Percentiles rank a stretch among this genome's conserved stretches.
Conservation (phyloP, 139 green algal genomes). For the Dunaliella sp. region DNA sequence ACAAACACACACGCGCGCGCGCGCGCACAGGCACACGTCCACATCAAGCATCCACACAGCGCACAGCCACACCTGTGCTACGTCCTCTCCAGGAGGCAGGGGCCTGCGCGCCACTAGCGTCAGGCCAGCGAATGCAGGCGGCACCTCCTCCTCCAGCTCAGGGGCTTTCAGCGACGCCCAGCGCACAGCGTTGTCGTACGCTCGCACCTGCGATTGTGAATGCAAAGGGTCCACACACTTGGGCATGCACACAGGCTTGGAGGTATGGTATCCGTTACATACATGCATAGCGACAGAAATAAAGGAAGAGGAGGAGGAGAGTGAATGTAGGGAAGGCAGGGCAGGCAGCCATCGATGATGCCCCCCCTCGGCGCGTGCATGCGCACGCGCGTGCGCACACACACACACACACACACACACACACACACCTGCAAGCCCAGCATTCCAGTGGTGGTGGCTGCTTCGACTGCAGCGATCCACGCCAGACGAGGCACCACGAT, state of each 20-base stretch:
- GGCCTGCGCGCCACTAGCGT: not conserved
- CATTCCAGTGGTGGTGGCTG: not conserved
- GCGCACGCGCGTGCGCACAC: not conserved
- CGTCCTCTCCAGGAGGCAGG: not conserved
- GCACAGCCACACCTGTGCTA: not conserved
- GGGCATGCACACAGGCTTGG: no score
- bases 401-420: not conserved
- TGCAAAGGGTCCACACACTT: no score
- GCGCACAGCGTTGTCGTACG: not conserved
- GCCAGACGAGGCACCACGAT: not conserved
- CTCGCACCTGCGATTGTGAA: not conserved
- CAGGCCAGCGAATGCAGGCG: not conserved
- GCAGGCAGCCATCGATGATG: no score
- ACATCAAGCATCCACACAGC: not conserved
- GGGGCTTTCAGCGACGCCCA: not conserved
- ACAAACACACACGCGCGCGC: not conserved
- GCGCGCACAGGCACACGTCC: not conserved
- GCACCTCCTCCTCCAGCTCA: not conserved
- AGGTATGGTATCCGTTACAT: no score
- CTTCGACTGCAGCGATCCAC: not conserved
- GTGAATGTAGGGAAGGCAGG: no score
- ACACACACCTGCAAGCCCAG: conserved; percentile 2
- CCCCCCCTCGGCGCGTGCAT: no score
- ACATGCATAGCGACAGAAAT: no score
- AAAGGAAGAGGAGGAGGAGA: no score